Conservation (phyloP, 2,329 filamentous ascomycete genomes). For the Fusarium sp. region DNA sequence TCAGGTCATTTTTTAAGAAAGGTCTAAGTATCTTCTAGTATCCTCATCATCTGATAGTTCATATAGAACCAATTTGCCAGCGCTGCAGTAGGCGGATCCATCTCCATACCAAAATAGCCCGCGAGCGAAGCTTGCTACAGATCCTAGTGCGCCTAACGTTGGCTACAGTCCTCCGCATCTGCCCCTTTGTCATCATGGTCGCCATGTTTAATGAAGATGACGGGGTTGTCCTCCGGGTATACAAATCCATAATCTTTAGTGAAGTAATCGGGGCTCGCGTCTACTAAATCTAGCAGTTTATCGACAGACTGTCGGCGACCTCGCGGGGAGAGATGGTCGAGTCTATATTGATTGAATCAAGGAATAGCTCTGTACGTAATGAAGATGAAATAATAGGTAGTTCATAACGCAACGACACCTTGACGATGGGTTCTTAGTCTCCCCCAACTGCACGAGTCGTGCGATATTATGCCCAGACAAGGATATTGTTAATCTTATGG, state of each 20-base stretch:
- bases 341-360: not conserved
- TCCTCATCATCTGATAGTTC: too few relatives aligned
- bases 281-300: not conserved
- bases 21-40: too few relatives aligned
- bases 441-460: slow-evolving; percentile 36
- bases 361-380: not conserved
- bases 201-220: slow-evolving; percentile 10
- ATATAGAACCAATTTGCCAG: too few relatives aligned
- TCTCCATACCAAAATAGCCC: too few relatives aligned
- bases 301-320: slow-evolving; percentile 3
- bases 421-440: slow-evolving; percentile 31
- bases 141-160: slow-evolving; percentile 1
- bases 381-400: not conserved
- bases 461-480: slow-evolving; percentile 25
- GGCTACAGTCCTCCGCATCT: not conserved
- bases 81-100: too few relatives aligned
- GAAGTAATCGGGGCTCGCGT: not conserved
- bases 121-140: too few relatives aligned
- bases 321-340: slow-evolving; percentile 1
- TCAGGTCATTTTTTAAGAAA: too few relatives aligned
- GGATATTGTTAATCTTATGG: slow-evolving; percentile 16
- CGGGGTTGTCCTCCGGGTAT: slow-evolving; percentile 1
- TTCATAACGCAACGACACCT: not conserved
- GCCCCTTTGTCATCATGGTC: not conserved
- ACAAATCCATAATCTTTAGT: not conserved